Evolutionary conservation across 768 basidiomycete genomes (phyloP).

Genomic region (Mycena chlorophos): DNA sequence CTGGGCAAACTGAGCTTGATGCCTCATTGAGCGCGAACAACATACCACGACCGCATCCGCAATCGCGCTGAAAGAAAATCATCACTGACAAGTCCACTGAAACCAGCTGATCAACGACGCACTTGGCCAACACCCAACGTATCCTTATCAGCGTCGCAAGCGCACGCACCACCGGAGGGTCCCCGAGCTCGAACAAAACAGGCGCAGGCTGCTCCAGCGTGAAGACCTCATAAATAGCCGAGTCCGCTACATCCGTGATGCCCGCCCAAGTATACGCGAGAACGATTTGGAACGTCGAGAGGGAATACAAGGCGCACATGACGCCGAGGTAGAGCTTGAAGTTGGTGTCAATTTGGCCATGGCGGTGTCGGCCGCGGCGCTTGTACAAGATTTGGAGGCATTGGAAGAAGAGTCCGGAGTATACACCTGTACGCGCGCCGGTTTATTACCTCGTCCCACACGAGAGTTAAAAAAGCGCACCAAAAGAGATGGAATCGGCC

Average conservation of each 20-base stretch:
- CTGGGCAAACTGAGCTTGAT: too few relatives aligned
- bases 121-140: conserved; percentile 6
- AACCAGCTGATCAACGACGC: neutral
- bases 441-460: too few relatives aligned
- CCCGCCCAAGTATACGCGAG: conserved; percentile 11
- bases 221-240: conserved; percentile 10
- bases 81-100: neutral
- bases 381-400: neutral
- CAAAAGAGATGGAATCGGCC: neutral
- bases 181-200: conserved; percentile 5
- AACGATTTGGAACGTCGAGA: conserved; percentile 11
- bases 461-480: neutral
- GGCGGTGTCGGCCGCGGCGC: conserved; percentile 1
- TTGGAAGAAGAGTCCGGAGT: conserved; percentile 8
- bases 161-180: conserved; percentile 3
- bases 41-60: conserved; percentile 4
- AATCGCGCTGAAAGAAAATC: neutral
- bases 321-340: conserved; percentile 4
- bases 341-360: too few relatives aligned
- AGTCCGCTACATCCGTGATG: conserved; percentile 6
- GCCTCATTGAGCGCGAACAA: neutral
- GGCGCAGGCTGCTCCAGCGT: conserved; percentile 4
- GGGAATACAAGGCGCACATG: conserved; percentile 3
- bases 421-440: neutral
- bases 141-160: neutral